Percentiles rank a stretch among this genome's conserved stretches.
phyloP scores from a whole-genome alignment of 2,329 filamentous ascomycete genomes.

The Cladosporium velox region DNA sequence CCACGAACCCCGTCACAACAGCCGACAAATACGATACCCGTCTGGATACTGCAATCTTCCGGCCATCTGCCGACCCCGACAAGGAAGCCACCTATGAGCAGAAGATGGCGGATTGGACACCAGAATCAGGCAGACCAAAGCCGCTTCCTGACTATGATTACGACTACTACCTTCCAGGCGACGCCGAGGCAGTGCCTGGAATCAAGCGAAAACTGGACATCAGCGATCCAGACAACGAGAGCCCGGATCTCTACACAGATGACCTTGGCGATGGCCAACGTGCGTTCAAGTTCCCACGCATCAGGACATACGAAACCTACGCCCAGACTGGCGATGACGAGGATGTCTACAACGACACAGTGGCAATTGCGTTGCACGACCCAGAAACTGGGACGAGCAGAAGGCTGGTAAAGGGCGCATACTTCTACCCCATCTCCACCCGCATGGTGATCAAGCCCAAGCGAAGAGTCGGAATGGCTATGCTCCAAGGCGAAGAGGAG shows the following conservation, averaged over 20 bases:
- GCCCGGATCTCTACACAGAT: conserved; percentile 53
- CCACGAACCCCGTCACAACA: conserved; percentile 57
- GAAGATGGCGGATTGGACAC: conserved; percentile 48
- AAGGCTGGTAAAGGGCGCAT: conserved; percentile 55
- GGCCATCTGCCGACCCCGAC: conserved; percentile 51
- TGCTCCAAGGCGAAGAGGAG: conserved; percentile 42
- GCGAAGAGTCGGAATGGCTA: conserved; percentile 37
- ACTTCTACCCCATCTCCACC: conserved; percentile 63
- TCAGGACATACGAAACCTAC: conserved; percentile 63
- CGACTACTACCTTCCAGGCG: conserved; percentile 59
- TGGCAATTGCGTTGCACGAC: conserved; percentile 62
- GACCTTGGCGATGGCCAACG: conserved; percentile 36
- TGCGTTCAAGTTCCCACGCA: conserved; percentile 57
- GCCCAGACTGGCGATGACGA: conserved; percentile 54
- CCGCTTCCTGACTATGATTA: conserved; percentile 60
- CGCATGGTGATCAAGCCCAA: conserved; percentile 55
- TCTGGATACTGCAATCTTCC: conserved; percentile 60
- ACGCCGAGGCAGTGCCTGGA: conserved; percentile 49
- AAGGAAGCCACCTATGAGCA: conserved; percentile 53
- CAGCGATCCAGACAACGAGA: conserved; percentile 55
- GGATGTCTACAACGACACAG: conserved; percentile 55
- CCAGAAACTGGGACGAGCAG: conserved; percentile 43
- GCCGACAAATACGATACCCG: conserved; percentile 57
- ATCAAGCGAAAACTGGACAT: conserved; percentile 60
- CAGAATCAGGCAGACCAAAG: conserved; percentile 52